Percentiles rank a stretch among this genome's conserved stretches.
Evolutionary conservation across 164 flowering plant species (phyloP).

Genomic region (Chloranthus sessilifolius): DNA sequence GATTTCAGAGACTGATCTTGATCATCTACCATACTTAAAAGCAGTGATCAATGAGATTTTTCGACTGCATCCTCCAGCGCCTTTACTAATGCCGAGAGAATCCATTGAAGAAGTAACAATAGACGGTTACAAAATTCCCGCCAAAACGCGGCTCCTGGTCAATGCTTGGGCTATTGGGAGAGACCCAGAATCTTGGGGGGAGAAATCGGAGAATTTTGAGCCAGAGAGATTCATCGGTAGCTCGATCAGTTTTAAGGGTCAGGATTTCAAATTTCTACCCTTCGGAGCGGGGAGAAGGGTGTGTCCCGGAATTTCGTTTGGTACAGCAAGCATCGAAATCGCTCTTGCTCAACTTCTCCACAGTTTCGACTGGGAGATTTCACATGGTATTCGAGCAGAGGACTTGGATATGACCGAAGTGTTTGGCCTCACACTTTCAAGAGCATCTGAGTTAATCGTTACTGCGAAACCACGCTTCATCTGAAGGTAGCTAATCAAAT

Average conservation of each 20-base stretch:
- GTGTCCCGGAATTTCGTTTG: conserved; percentile 9
- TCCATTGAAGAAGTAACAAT: conserved; percentile 35
- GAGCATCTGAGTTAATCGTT: neutral
- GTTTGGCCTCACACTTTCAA: conserved; percentile 3
- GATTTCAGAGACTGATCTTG: conserved; percentile 35
- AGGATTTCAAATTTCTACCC: conserved; percentile 29
- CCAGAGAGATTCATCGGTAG: conserved; percentile 51
- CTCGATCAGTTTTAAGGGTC: conserved; percentile 37
- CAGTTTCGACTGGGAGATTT: conserved; percentile 4
- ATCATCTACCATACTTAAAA: conserved; percentile 33
- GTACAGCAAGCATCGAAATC: conserved; percentile 4
- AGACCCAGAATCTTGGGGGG: conserved; percentile 36
- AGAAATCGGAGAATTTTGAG: conserved; percentile 33
- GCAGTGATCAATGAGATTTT: conserved; percentile 47
- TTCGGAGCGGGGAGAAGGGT: conserved; percentile 11
- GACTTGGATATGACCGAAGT: conserved; percentile 7
- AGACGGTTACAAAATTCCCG: conserved; percentile 37
- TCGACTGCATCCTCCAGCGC: conserved; percentile 49
- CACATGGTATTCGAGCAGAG: neutral
- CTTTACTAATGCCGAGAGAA: conserved; percentile 45
- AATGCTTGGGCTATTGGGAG: conserved; percentile 58
- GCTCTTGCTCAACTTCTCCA: conserved; percentile 9
- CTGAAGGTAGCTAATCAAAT: too few relatives aligned
- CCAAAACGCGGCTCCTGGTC: conserved; percentile 36
- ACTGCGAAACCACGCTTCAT: neutral